These are phyloP conservation scores for Coleophoma eucalyptorum DNA, from an alignment of 2,329 filamentous ascomycete species.

Conservation along the genomic window DNA sequence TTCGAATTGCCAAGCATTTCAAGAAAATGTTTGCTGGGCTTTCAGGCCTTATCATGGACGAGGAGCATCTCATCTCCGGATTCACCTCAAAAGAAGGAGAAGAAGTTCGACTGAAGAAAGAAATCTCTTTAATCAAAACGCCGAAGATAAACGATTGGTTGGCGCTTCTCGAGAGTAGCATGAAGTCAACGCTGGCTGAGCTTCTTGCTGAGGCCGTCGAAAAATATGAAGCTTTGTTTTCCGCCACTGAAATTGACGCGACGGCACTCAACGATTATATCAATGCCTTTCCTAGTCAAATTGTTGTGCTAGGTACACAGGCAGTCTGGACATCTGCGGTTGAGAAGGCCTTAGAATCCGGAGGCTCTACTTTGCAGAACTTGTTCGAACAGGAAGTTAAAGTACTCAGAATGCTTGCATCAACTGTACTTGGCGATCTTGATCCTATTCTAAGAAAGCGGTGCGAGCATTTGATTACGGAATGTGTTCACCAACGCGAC, in stretches of 20 bases:
- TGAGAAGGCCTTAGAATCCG: conserved; percentile 69
- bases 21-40: conserved; percentile 99
- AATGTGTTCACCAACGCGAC: conserved; percentile 97
- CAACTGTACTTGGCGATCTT: conserved; percentile 86
- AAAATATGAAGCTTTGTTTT: conserved; percentile 76
- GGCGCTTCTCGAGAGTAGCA: conserved; percentile 83
- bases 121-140: conserved; percentile 88
- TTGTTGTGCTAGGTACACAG: conserved; percentile 92
- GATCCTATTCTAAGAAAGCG: conserved; percentile 87
- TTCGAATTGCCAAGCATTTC: conserved; percentile 96
- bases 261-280: conserved; percentile 77
- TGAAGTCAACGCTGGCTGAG: conserved; percentile 93
- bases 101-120: conserved; percentile 79
- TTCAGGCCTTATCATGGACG: conserved; percentile 85
- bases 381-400: conserved; percentile 81
- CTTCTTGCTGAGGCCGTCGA: conserved; percentile 82
- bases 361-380: conserved; percentile 63
- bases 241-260: conserved; percentile 65
- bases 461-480: conserved; percentile 97
- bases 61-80: conserved; percentile 83
- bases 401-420: conserved; percentile 79
- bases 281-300: conserved; percentile 81
- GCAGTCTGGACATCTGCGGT: conserved; percentile 90
- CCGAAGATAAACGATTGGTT: conserved; percentile 99
- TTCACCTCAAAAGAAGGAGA: conserved; percentile 97